A percentile compares a stretch with the other conserved stretches of the same genome.
These are phyloP conservation scores for Solanum lycopersicoides DNA, from an alignment of 257 asterid genomes.

Conservation along the genomic window DNA sequence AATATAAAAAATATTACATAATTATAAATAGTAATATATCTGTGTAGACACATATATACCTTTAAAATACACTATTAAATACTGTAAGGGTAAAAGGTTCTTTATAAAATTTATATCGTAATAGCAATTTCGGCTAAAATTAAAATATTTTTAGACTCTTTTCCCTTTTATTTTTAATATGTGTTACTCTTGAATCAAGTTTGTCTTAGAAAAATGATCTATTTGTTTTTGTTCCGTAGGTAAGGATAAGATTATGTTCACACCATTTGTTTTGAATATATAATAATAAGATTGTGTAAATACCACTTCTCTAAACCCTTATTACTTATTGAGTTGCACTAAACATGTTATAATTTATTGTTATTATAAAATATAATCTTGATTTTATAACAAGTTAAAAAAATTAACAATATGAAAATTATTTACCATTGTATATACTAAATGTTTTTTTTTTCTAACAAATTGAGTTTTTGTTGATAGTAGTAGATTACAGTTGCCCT, in stretches of 20 bases:
- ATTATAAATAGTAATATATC: too few species aligned
- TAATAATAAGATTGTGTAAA: not conserved
- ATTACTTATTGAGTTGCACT: not conserved
- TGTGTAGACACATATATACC: fast-evolving
- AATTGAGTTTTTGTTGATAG: not conserved
- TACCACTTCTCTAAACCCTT: fast-evolving
- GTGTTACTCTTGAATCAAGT: not conserved
- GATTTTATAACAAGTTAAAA: not conserved
- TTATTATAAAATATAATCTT: not conserved
- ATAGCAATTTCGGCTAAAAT: too few species aligned
- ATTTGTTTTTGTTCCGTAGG: fast-evolving
- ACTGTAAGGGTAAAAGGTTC: fast-evolving
- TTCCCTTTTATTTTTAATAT: not conserved
- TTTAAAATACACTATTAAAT: too few species aligned
- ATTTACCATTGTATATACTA: not conserved
- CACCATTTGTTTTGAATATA: not conserved
- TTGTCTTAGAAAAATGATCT: fast-evolving
- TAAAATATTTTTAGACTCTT: too few species aligned
- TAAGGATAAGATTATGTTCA: not conserved
- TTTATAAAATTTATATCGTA: too few species aligned
- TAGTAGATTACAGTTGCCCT: not conserved
- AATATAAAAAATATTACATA: too few species aligned
- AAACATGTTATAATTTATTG: not conserved
- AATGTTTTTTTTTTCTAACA: not conserved
- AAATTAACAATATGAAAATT: not conserved